Percentiles rank a stretch among this genome's conserved stretches.
Evolutionary conservation across 2,329 filamentous ascomycete species (phyloP).

Genomic region (Sarocladiaceae sp.): DNA sequence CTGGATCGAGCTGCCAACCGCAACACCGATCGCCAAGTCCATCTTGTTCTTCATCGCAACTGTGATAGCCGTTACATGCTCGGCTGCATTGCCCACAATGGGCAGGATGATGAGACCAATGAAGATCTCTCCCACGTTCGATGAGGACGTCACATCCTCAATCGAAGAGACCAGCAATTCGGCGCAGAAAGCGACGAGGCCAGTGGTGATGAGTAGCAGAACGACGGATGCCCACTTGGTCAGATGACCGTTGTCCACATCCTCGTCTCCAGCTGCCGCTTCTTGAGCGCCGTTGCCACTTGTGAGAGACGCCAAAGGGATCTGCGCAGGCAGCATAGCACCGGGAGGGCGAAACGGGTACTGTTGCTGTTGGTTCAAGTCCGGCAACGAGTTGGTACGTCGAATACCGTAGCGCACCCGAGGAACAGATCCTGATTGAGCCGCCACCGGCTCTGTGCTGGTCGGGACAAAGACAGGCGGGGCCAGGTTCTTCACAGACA

Average conservation of each 20-base stretch:
- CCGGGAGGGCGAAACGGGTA: conserved; percentile 39
- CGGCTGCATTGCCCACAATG: conserved; percentile 67
- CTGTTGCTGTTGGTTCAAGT: conserved; percentile 47
- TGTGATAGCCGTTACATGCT: conserved; percentile 65
- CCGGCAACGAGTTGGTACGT: conserved; percentile 68
- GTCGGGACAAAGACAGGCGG: conserved; percentile 62
- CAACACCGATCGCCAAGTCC: conserved; percentile 67
- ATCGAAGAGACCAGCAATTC: conserved; percentile 67
- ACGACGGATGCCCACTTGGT: conserved; percentile 52
- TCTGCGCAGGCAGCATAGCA: conserved; percentile 41
- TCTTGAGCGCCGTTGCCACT: conserved; percentile 15
- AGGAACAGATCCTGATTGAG: conserved; percentile 41
- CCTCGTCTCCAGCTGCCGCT: conserved; percentile 16
- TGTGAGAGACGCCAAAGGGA: conserved; percentile 32
- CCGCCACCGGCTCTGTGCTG: conserved; percentile 15
- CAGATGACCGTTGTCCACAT: conserved; percentile 36
- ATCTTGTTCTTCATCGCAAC: conserved; percentile 72
- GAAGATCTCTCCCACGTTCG: conserved; percentile 58
- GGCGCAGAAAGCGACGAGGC: conserved; percentile 60
- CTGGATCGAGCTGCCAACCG: conserved; percentile 65
- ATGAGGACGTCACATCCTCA: conserved; percentile 51
- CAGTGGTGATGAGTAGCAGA: conserved; percentile 58
- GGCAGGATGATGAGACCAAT: conserved; percentile 67
- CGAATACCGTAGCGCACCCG: conserved; percentile 59
- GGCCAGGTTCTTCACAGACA: conserved; percentile 62